These are phyloP conservation scores for Neurospora sp. DNA, from an alignment of 495 filamentous ascomycete genomes.

Conservation along the genomic window DNA sequence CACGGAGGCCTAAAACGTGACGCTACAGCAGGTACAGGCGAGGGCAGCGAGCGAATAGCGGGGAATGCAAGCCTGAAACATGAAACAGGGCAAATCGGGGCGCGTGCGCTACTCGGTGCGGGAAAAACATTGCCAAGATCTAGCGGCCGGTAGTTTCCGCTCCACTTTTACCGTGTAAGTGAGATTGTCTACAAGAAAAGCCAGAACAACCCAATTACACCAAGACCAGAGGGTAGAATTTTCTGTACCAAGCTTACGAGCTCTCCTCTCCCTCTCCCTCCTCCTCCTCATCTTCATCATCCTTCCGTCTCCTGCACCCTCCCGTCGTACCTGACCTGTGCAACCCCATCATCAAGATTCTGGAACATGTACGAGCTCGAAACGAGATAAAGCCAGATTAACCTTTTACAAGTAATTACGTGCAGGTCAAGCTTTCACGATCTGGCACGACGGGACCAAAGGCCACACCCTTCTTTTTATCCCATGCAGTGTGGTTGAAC, in stretches of 20 bases:
- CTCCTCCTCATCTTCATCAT: no score
- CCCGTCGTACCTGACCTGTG: background rate
- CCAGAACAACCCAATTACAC: no score
- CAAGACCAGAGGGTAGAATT: no score
- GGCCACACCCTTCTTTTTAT: background rate
- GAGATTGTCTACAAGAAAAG: no score
- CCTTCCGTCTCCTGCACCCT: background rate
- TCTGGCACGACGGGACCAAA: background rate
- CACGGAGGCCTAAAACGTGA: background rate
- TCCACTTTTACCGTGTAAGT: background rate
- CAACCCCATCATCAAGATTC: background rate
- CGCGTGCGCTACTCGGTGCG: no score
- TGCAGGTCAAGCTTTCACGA: background rate
- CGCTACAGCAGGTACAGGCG: background rate
- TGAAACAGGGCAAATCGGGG: background rate
- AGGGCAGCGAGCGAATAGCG: background rate
- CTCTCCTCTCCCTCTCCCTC: no score
- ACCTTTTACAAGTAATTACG: background rate
- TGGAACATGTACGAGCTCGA: background rate
- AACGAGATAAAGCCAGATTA: background rate
- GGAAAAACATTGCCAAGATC: no score
- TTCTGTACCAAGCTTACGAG: no score
- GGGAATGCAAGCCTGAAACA: background rate
- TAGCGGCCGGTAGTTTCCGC: background rate
- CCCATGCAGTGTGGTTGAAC: background rate